These are phyloP conservation scores for Diplodia seriata DNA, from an alignment of 2,329 filamentous ascomycete species.

Conservation along the genomic window DNA sequence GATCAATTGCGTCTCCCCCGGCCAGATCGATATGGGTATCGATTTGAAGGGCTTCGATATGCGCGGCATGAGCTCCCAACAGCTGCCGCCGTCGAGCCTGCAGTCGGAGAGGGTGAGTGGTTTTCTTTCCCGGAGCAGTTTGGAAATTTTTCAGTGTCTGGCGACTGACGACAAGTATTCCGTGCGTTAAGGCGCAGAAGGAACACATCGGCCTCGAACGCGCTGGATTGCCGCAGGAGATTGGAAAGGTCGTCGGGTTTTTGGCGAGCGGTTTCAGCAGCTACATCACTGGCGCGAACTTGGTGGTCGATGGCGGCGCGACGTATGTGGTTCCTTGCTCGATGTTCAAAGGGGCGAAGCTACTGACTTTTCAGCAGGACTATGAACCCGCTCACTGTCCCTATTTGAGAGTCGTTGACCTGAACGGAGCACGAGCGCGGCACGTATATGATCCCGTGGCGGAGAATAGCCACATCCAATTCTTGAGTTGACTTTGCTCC, in stretches of 20 bases:
- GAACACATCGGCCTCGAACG: slow-evolving; percentile 64
- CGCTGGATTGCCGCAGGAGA: slow-evolving; percentile 63
- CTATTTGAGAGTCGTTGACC: slow-evolving; percentile 36
- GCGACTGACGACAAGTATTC: neutral
- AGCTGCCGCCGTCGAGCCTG: slow-evolving; percentile 63
- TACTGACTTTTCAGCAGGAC: slow-evolving; percentile 36
- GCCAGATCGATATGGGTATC: slow-evolving; percentile 56
- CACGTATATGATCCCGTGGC: neutral
- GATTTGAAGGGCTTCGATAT: slow-evolving; percentile 59
- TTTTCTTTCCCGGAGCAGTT: slow-evolving; percentile 47
- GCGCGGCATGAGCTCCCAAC: slow-evolving; percentile 56
- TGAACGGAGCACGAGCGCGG: neutral
- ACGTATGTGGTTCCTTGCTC: slow-evolving; percentile 32
- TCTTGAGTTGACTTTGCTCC: neutral
- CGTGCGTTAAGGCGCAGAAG: slow-evolving; percentile 50
- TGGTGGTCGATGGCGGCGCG: slow-evolving; percentile 68
- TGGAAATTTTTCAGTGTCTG: neutral
- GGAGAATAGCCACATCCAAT: neutral
- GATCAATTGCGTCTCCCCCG: slow-evolving; percentile 62
- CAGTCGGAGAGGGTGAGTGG: slow-evolving; percentile 50
- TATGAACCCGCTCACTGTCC: slow-evolving; percentile 51
- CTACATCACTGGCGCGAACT: slow-evolving; percentile 67
- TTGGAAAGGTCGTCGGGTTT: slow-evolving; percentile 67
- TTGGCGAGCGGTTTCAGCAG: slow-evolving; percentile 68
- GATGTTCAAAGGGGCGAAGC: too few relatives aligned